Base-by-base conservation (phyloP, 139 green algal species). In the Ettlia oleoabundans region DNA sequence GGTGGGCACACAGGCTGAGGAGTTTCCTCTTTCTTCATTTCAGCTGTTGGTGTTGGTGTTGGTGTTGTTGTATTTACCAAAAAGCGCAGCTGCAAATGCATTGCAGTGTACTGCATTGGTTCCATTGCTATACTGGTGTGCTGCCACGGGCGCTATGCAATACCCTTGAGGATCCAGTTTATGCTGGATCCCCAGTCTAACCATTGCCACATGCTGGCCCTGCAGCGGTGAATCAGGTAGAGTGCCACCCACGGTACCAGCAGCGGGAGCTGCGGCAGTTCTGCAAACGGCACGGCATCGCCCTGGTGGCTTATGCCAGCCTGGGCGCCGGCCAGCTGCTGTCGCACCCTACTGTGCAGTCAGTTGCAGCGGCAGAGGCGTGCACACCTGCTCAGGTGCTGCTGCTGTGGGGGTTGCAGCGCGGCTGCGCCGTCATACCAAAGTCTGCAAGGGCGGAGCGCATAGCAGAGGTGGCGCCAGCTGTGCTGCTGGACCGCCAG, bases 171-270 rank as follows among this genome's bases (percentile, higher is more conserved):
- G n/a, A n/a, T n/a, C n/a, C n/a, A n/a, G n/a, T n/a, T n/a, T n/a
- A n/a, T n/a, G n/a, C n/a, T n/a, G n/a, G n/a, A n/a, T n/a, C n/a
- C n/a, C n/a, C n/a, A n/a, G n/a, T n/a, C n/a, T n/a, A n/a, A n/a
- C n/a, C n/a, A n/a, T n/a, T n/a, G n/a, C n/a, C n/a, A n/a, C n/a
- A n/a, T n/a, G n/a, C n/a, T n/a, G n/a, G n/a, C n/a, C n/a, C n/a
- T n/a, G n/a, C n/a, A n/a, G n/a, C n/a, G n/a, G n/a, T n/a, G 41
- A 95, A 95, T 61, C 92, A 95, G 84, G 87, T 95, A 40, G 90
- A 95, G 82, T 76, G 87, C 40, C 87, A 90, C 82, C 91, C 82
- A 43, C 90, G 83, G 33, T 91, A 78, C 53, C 90, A 89, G 84
- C 82, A 90, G 53, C 52, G 63, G 28, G 79, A 89, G 61, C 66